Evolutionary conservation across 352 stramenopile genomes (phyloP).

Genomic region (Thalassiosira livingstoniorum): DNA sequence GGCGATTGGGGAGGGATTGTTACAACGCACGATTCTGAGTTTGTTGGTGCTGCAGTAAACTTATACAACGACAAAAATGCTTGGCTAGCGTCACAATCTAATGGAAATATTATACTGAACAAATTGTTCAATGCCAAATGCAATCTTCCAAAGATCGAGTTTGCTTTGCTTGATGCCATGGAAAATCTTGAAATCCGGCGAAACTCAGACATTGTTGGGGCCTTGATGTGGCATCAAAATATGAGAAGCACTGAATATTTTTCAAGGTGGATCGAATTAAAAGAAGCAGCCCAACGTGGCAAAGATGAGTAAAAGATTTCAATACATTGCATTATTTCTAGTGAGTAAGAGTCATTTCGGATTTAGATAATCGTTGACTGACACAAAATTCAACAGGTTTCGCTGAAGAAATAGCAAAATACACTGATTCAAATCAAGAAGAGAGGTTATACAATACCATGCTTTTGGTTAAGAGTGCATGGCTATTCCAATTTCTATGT

Average conservation of each 20-base stretch:
- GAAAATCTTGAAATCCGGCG: conserved; percentile 41
- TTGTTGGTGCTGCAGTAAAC: conserved; percentile 56
- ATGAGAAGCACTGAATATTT: conserved; percentile 76
- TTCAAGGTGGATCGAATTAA: conserved; percentile 74
- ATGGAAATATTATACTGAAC: conserved; percentile 39
- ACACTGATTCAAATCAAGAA: no score
- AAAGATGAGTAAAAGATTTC: no score
- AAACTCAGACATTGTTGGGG: conserved; percentile 40
- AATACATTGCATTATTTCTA: no score
- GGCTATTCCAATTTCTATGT: no score
- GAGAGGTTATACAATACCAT: no score
- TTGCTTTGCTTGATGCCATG: conserved; percentile 27
- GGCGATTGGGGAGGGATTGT: conserved; percentile 56
- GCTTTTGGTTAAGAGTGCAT: no score
- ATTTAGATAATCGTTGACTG: no score
- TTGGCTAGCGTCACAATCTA: conserved; percentile 32
- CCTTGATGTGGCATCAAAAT: conserved; percentile 70
- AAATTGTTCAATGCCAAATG: conserved; percentile 40
- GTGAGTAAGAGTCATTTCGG: no score
- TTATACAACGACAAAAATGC: conserved; percentile 43
- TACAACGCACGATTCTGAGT: conserved; percentile 48
- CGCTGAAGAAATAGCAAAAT: no score
- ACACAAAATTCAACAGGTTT: no score
- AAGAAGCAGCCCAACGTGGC: no score
- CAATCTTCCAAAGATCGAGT: conserved; percentile 36